phyloP scores from a whole-genome alignment of 352 stramenopile genomes.

The Globisporangium emineosum region DNA sequence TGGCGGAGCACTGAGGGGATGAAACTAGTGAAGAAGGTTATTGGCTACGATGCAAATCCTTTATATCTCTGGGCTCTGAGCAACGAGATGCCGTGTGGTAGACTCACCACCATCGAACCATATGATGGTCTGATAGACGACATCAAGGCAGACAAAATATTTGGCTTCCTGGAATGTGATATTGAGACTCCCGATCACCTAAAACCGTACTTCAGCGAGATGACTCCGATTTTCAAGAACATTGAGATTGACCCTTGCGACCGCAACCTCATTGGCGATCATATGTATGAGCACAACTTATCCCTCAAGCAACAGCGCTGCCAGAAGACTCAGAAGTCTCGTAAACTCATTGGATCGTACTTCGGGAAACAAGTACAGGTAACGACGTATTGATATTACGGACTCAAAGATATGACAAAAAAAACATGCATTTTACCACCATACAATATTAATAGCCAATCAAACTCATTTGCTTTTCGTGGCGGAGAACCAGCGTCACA shows the following conservation, averaged over 20 bases:
- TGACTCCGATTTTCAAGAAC: constrained; percentile 42
- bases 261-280: constrained; percentile 22
- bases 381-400: no score
- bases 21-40: constrained; percentile 25
- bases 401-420: no score
- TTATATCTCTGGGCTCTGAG: constrained; percentile 30
- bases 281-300: constrained; percentile 29
- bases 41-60: constrained; percentile 25
- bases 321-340: constrained; percentile 2
- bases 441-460: no score
- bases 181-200: constrained; percentile 31
- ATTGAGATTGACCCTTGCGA: constrained; percentile 20
- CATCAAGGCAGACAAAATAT: constrained; percentile 28
- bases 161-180: constrained; percentile 39
- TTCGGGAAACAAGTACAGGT: constrained; percentile 35
- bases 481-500: no score
- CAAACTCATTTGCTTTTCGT: no score
- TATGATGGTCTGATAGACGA: constrained; percentile 33
- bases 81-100: constrained; percentile 31
- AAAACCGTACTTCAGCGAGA: constrained; percentile 33
- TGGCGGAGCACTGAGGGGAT: no score
- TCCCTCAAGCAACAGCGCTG: neutral
- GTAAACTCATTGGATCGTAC: constrained; percentile 32
- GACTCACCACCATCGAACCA: constrained; percentile 15
- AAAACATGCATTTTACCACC: no score